Percentiles rank a stretch among this genome's conserved stretches.
These are phyloP conservation scores for Amanita rimosa DNA, from an alignment of 768 basidiomycete genomes.

Conservation along the genomic window DNA sequence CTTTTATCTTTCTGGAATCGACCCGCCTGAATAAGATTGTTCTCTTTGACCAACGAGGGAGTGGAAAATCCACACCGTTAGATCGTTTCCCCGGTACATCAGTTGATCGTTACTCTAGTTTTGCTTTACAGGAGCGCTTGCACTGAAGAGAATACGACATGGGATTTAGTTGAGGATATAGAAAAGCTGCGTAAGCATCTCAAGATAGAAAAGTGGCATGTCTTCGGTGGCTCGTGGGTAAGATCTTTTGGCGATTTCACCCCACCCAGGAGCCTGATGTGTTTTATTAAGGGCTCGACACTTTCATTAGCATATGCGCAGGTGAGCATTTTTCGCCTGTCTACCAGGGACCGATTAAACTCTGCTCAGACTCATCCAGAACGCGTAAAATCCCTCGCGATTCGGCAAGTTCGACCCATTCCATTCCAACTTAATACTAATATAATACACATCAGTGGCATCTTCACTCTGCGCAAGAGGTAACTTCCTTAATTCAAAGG, in stretches of 20 bases:
- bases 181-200: slow-evolving; percentile 74
- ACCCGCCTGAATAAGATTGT: slow-evolving; percentile 42
- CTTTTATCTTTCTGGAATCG: neutral
- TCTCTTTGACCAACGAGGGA: slow-evolving; percentile 83
- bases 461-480: slow-evolving; percentile 81
- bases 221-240: slow-evolving; percentile 93
- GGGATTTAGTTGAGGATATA: slow-evolving; percentile 86
- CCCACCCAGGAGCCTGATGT: neutral
- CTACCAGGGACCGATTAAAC: neutral
- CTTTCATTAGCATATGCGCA: slow-evolving; percentile 81
- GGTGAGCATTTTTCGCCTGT: slow-evolving; percentile 22
- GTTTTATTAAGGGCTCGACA: slow-evolving; percentile 58
- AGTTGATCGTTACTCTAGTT: neutral
- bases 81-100: neutral
- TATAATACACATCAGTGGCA: slow-evolving; percentile 41
- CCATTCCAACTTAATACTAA: neutral
- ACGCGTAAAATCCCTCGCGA: slow-evolving; percentile 64
- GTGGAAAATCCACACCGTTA: slow-evolving; percentile 79
- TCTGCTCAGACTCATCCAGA: slow-evolving; percentile 59
- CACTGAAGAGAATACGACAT: slow-evolving; percentile 84
- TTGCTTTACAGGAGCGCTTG: slow-evolving; percentile 44
- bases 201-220: slow-evolving; percentile 78
- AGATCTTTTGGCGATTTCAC: slow-evolving; percentile 6
- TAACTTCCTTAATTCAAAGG: slow-evolving; percentile 12
- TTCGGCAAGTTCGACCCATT: slow-evolving; percentile 39